Conservation (phyloP, 2,329 filamentous ascomycete genomes). For the Shiraia sp. region DNA sequence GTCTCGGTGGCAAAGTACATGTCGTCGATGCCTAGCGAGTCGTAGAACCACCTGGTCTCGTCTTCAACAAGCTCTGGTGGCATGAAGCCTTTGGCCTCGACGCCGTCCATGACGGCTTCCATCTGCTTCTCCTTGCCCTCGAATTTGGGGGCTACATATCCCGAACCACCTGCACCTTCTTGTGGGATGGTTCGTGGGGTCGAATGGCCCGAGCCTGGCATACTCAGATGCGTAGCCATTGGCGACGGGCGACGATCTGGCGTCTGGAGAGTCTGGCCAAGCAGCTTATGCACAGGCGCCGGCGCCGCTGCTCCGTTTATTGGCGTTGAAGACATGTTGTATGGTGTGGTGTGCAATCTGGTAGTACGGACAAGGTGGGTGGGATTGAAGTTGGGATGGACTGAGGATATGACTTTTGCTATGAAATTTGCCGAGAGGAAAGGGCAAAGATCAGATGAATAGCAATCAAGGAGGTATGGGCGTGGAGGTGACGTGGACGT, state of each 20-base stretch:
- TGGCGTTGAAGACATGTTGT: constrained; percentile 38
- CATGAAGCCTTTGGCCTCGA: constrained; percentile 82
- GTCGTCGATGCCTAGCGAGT: constrained; percentile 95
- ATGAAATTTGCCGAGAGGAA: too few species aligned
- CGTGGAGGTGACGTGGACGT: too few species aligned
- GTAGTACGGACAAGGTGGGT: constrained; percentile 1
- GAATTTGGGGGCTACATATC: constrained; percentile 93
- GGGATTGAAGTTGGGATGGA: not conserved
- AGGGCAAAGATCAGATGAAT: too few species aligned
- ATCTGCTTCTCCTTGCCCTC: constrained; percentile 92
- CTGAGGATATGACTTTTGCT: not conserved
- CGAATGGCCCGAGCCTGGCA: constrained; percentile 61
- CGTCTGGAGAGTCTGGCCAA: constrained; percentile 58
- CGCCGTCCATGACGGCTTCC: constrained; percentile 77
- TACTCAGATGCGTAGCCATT: constrained; percentile 81
- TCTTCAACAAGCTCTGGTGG: constrained; percentile 79
- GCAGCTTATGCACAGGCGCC: constrained; percentile 57
- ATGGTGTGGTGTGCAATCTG: constrained; percentile 3
- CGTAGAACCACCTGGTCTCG: constrained; percentile 96
- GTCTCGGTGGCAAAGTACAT: constrained; percentile 95
- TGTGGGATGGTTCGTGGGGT: constrained; percentile 76
- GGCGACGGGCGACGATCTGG: constrained; percentile 75
- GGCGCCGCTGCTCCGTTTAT: constrained; percentile 29
- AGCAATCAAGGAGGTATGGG: too few species aligned
- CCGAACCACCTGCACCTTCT: constrained; percentile 74